phyloP scores from a whole-genome alignment of 192 early-diverging fungal genomes.

The Oehlia diaphana region DNA sequence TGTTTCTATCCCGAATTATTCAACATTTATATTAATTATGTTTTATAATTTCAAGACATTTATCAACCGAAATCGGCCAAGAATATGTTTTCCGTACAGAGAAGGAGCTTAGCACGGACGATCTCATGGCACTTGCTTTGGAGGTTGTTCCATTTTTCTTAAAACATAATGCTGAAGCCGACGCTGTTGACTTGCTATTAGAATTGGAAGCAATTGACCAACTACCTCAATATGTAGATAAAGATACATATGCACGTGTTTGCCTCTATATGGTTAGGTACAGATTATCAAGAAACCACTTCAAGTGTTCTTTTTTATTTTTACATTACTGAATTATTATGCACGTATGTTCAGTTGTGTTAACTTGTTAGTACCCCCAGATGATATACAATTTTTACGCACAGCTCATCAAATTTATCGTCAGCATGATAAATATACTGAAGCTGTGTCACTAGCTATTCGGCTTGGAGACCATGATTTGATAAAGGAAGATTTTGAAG shows the following conservation, averaged over 20 bases:
- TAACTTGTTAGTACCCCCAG: constrained; percentile 86
- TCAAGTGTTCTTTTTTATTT: background rate
- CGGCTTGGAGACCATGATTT: constrained; percentile 77
- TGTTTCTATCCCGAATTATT: background rate
- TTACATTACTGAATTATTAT: background rate
- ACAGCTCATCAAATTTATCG: constrained; percentile 92
- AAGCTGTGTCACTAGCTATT: constrained; percentile 86
- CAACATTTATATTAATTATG: background rate
- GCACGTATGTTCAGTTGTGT: constrained; percentile 67
- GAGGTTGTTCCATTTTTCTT: constrained; percentile 94
- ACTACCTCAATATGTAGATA: constrained; percentile 83
- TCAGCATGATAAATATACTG: constrained; percentile 74
- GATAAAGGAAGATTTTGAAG: constrained; percentile 85
- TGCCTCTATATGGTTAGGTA: constrained; percentile 93
- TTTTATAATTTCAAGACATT: constrained; percentile 58
- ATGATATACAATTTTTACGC: constrained; percentile 79
- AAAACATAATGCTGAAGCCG: constrained; percentile 97
- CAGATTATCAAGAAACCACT: background rate
- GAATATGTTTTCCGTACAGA: constrained; percentile 76
- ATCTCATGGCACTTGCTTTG: constrained; percentile 72
- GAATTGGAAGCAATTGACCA: constrained; percentile 85
- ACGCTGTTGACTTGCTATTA: constrained; percentile 94
- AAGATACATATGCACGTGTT: constrained; percentile 90
- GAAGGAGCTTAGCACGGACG: constrained; percentile 53
- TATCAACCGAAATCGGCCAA: constrained; percentile 86